Conservation (phyloP, 805 yeast genomes). For the Priceomyces haplophilus region DNA sequence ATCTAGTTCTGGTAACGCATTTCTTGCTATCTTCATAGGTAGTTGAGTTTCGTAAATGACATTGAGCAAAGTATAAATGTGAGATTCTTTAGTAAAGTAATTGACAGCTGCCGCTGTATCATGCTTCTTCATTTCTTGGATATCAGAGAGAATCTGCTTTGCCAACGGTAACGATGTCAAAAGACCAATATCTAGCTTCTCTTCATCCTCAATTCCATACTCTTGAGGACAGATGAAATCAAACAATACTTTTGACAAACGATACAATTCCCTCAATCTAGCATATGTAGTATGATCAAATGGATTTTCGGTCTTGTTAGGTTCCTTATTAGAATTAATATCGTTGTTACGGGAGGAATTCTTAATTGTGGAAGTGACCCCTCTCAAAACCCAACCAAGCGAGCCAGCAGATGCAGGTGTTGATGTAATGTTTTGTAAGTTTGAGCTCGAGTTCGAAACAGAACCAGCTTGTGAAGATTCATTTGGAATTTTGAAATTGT, state of each 20-base stretch:
- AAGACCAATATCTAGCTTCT: constrained; percentile 92
- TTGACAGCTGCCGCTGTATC: constrained; percentile 82
- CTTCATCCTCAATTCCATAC: constrained; percentile 93
- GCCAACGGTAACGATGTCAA: constrained; percentile 92
- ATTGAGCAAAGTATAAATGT: constrained; percentile 88
- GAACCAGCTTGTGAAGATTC: constrained; percentile 22
- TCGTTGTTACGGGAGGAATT: constrained; percentile 12
- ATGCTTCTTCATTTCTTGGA: constrained; percentile 71
- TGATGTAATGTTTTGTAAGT: constrained; percentile 18
- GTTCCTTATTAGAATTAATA: constrained; percentile 14
- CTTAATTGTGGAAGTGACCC: constrained; percentile 25
- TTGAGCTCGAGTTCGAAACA: constrained; percentile 20
- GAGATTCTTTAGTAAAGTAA: constrained; percentile 95
- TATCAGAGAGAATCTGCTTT: constrained; percentile 77
- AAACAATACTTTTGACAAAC: constrained; percentile 87
- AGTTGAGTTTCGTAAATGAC: constrained; percentile 87
- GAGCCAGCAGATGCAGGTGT: constrained; percentile 55
- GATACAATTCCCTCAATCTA: constrained; percentile 80
- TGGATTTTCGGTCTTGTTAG: constrained; percentile 30
- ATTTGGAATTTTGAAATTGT: constrained; percentile 64
- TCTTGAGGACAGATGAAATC: constrained; percentile 99
- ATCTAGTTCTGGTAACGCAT: constrained; percentile 94
- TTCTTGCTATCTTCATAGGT: constrained; percentile 93
- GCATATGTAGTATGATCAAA: constrained; percentile 81
- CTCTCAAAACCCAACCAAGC: constrained; percentile 67